A percentile compares a stretch with the other conserved stretches of the same genome.
Conservation (phyloP, 2,329 filamentous ascomycete species). For the Sporothrix euskadiensis region DNA sequence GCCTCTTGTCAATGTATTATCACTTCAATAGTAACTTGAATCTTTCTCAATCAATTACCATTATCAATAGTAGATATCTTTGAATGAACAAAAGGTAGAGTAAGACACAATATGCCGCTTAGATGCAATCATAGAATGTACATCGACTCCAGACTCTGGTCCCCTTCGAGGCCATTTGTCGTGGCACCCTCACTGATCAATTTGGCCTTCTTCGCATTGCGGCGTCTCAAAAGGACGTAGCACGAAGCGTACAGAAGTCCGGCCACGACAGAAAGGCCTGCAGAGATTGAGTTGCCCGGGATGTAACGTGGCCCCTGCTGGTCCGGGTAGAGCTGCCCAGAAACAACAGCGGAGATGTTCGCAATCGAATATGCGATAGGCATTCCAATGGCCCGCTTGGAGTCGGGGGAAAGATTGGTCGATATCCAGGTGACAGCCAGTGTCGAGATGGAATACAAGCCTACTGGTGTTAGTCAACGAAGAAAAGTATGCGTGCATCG, state of each 20-base stretch:
- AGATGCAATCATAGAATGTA: not conserved
- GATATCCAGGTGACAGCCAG: not conserved
- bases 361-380: not conserved
- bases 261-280: not conserved
- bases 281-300: not conserved
- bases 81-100: no score
- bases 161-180: not conserved
- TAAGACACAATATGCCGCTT: not conserved
- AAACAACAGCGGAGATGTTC: not conserved
- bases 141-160: not conserved
- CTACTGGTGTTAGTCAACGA: not conserved
- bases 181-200: not conserved
- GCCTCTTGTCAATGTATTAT: not conserved
- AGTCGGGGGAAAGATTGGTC: not conserved
- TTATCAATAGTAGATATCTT: no score
- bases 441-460: constrained; percentile 6
- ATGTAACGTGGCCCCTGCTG: not conserved
- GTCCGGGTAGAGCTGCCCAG: not conserved
- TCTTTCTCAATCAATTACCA: no score
- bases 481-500: not conserved
- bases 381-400: constrained; percentile 3
- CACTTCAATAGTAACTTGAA: no score
- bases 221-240: not conserved
- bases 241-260: not conserved
- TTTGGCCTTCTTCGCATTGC: not conserved